Evolutionary conservation across 2,329 filamentous ascomycete genomes (phyloP).

Genomic region (Aspergillus sp.): DNA sequence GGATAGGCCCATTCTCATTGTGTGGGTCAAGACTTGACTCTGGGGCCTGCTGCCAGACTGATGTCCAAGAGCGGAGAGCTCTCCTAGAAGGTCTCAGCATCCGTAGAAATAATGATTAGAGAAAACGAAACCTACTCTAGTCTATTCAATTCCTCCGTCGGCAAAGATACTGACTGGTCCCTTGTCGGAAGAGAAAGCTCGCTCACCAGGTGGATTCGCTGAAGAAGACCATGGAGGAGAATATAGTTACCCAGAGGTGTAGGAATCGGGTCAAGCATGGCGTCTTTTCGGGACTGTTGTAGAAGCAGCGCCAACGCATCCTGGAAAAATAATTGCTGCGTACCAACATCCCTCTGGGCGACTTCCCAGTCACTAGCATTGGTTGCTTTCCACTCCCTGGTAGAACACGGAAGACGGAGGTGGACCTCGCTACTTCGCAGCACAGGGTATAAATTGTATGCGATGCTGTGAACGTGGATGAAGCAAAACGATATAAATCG

Average conservation of each 20-base stretch:
- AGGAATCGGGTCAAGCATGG: conserved; percentile 25
- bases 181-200: conserved; percentile 25
- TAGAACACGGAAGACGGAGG: conserved; percentile 31
- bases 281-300: conserved; percentile 19
- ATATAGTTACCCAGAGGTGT: conserved; percentile 59
- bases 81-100: conserved; percentile 10
- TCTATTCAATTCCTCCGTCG: conserved; percentile 28
- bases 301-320: conserved; percentile 25
- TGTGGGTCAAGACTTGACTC: conserved; percentile 29
- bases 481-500: conserved; percentile 33
- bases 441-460: conserved; percentile 32
- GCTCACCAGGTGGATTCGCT: conserved; percentile 49
- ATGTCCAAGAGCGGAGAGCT: conserved; percentile 29
- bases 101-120: background rate
- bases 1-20: conserved; percentile 26
- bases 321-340: conserved; percentile 27
- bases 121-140: conserved; percentile 18
- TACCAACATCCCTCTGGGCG: conserved; percentile 17
- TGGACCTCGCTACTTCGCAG: conserved; percentile 31
- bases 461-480: conserved; percentile 32
- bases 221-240: conserved; percentile 62
- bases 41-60: conserved; percentile 29
- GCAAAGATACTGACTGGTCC: conserved; percentile 21
- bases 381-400: conserved; percentile 27
- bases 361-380: conserved; percentile 26